These are phyloP conservation scores for Lichtheimia ramosa DNA, from an alignment of 371 early-diverging fungal species.

Conservation along the genomic window DNA sequence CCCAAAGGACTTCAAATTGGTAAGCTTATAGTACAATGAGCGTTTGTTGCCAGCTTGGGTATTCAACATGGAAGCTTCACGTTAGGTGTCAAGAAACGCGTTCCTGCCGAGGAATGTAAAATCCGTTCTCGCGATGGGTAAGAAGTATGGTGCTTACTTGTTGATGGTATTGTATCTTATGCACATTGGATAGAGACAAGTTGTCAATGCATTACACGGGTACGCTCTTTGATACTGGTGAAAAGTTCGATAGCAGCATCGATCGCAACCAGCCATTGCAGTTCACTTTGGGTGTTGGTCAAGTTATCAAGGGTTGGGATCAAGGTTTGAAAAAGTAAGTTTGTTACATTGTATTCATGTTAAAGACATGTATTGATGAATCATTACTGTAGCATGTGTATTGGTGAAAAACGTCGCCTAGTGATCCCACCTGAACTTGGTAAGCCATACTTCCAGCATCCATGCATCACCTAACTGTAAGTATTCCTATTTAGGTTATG, in stretches of 20 bases:
- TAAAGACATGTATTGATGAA: neutral
- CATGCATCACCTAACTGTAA: neutral
- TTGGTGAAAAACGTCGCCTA: conserved; percentile 82
- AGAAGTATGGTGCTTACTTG: conserved; percentile 2
- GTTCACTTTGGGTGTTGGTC: conserved; percentile 68
- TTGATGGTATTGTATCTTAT: neutral
- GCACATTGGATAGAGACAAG: conserved; percentile 31
- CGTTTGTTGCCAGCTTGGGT: too few species aligned
- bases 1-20: conserved; percentile 64
- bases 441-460: conserved; percentile 3
- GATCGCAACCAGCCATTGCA: conserved; percentile 74
- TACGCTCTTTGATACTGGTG: conserved; percentile 66
- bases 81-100: conserved; percentile 51
- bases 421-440: conserved; percentile 76
- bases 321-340: conserved; percentile 71
- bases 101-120: conserved; percentile 48
- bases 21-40: conserved; percentile 12
- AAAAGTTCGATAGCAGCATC: conserved; percentile 76
- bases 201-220: conserved; percentile 85
- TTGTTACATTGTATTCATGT: neutral
- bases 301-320: conserved; percentile 82
- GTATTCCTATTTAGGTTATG: conserved; percentile 43
- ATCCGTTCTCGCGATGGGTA: conserved; percentile 49
- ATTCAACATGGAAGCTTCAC: too few species aligned
- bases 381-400: conserved; percentile 65